Evolutionary conservation across 805 yeast species (phyloP).

Genomic region (Kluyveromyces starmeri): DNA sequence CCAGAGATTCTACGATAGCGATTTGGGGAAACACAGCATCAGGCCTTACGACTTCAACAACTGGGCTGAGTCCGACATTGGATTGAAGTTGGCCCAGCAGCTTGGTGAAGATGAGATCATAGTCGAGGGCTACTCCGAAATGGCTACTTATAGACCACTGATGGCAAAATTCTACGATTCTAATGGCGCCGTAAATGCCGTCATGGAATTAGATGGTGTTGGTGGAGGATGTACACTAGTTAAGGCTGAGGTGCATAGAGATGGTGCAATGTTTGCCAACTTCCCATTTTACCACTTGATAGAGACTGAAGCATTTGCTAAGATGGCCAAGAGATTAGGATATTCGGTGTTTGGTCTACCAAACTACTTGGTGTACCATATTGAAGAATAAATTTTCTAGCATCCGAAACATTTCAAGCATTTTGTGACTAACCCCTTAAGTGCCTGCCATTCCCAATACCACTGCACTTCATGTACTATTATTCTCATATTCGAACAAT

Average conservation of each 20-base stretch:
- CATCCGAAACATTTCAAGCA: no score
- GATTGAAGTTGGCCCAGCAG: slow-evolving; percentile 58
- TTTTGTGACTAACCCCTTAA: no score
- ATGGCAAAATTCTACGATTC: slow-evolving; percentile 84
- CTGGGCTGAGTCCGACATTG: slow-evolving; percentile 86
- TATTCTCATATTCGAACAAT: no score
- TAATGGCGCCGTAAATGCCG: slow-evolving; percentile 50
- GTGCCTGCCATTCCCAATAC: no score
- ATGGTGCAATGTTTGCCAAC: slow-evolving; percentile 99
- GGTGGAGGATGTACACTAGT: slow-evolving; percentile 97
- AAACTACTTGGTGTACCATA: slow-evolving; percentile 86
- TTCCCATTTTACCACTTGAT: slow-evolving; percentile 83
- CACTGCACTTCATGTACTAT: no score
- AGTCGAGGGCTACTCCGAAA: slow-evolving; percentile 88
- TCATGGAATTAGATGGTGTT: slow-evolving; percentile 89
- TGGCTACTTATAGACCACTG: slow-evolving; percentile 88
- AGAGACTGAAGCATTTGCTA: slow-evolving; percentile 2
- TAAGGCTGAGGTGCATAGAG: slow-evolving; percentile 95
- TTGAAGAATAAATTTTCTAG: slow-evolving; percentile 70
- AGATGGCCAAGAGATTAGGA: slow-evolving; percentile 3
- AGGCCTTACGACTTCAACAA: slow-evolving; percentile 94
- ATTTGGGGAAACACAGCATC: slow-evolving; percentile 44
- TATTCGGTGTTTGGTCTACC: slow-evolving; percentile 82
- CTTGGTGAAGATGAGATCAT: slow-evolving; percentile 85
- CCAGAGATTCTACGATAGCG: slow-evolving; percentile 65